Percentiles rank a stretch among this genome's conserved stretches.
Evolutionary conservation across 768 basidiomycete genomes (phyloP).

Genomic region (Mycena indigotica): DNA sequence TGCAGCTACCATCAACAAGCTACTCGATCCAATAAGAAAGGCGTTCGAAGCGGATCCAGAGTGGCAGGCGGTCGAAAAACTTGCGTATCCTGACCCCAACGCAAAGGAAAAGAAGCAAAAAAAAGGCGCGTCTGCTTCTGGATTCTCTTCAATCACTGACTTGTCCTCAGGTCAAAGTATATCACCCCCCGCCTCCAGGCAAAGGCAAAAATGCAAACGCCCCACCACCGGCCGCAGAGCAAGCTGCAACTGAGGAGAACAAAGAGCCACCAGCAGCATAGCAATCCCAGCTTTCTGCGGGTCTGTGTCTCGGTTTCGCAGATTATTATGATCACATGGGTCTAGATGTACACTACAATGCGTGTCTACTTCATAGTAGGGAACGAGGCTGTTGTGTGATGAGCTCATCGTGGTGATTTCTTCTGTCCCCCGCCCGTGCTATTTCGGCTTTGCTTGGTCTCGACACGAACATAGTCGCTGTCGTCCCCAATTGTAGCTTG

Average conservation of each 20-base stretch:
- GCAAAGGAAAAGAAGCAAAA: constrained; percentile 67
- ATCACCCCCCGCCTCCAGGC: constrained; percentile 82
- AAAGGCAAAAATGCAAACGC: constrained; percentile 61
- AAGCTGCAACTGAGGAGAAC: background rate
- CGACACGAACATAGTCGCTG: constrained; percentile 80
- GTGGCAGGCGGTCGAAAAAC: constrained; percentile 73
- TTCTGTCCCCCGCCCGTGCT: constrained; percentile 9
- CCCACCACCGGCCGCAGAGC: background rate
- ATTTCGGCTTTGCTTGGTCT: constrained; percentile 65
- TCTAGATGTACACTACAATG: constrained; percentile 15
- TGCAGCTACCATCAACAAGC: constrained; percentile 65
- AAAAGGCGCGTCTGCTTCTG: constrained; percentile 54
- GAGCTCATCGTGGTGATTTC: background rate
- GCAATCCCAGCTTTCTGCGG: background rate
- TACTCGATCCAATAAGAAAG: constrained; percentile 81
- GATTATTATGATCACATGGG: background rate
- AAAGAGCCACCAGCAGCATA: background rate
- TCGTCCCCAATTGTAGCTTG: constrained; percentile 46
- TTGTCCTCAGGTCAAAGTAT: constrained; percentile 54
- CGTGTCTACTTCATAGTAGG: background rate
- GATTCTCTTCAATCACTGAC: too few species aligned
- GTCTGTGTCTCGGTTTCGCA: background rate
- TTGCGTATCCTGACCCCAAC: constrained; percentile 84
- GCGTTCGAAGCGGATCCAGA: constrained; percentile 77
- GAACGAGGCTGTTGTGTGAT: too few species aligned